Evolutionary conservation across 2,329 filamentous ascomycete genomes (phyloP).

Genomic region (Malbranchea zuffiana): DNA sequence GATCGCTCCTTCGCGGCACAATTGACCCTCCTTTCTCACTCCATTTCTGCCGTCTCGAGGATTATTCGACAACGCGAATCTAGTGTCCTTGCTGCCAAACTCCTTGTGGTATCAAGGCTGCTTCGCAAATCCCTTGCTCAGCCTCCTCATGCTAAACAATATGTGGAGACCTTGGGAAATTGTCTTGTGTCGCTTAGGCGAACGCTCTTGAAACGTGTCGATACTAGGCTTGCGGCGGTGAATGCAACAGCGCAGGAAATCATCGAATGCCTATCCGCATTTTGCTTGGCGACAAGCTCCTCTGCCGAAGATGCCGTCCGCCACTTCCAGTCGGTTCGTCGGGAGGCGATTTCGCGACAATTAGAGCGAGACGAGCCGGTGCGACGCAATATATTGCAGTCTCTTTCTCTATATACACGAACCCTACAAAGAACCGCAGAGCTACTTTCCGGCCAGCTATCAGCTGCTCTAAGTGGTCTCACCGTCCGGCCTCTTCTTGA

Average conservation of each 20-base stretch:
- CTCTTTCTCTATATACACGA: constrained; percentile 61
- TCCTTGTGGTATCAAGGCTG: constrained; percentile 64
- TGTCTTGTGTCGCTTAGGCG: constrained; percentile 52
- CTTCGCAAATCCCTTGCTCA: constrained; percentile 62
- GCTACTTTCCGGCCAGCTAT: constrained; percentile 60
- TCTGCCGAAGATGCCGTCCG: constrained; percentile 67
- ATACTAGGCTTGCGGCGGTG: constrained; percentile 41
- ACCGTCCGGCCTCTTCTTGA: constrained; percentile 61
- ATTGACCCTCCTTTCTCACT: constrained; percentile 47
- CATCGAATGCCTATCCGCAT: constrained; percentile 66
- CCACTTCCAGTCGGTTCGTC: constrained; percentile 65
- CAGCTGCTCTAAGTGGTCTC: constrained; percentile 56
- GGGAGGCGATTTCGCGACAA: constrained; percentile 54
- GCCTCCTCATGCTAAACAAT: constrained; percentile 34
- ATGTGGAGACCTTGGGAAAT: constrained; percentile 54
- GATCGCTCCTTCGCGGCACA: constrained; percentile 42
- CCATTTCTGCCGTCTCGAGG: constrained; percentile 42
- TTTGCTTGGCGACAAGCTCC: constrained; percentile 69
- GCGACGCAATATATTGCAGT: constrained; percentile 47
- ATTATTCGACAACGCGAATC: constrained; percentile 43
- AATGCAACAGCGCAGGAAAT: constrained; percentile 41
- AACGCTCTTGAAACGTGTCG: constrained; percentile 54
- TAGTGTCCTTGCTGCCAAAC: constrained; percentile 52
- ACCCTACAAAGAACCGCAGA: constrained; percentile 69
- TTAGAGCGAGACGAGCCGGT: constrained; percentile 43